A percentile compares a stretch with the other conserved stretches of the same genome.
Evolutionary conservation across 345 rosid species (phyloP).

Genomic region (Boechera divaricarpa): DNA sequence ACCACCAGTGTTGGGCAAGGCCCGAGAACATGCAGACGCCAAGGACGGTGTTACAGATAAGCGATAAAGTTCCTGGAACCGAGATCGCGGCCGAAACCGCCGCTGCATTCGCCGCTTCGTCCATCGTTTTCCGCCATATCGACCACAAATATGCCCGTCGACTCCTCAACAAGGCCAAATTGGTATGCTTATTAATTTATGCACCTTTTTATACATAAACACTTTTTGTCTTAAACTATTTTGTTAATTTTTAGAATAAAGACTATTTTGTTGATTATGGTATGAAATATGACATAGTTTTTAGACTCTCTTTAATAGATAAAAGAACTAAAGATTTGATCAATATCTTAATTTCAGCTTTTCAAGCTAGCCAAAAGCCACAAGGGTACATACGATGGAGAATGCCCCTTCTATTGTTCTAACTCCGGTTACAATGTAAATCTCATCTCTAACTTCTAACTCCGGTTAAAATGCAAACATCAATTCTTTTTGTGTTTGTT

Average conservation of each 20-base stretch:
- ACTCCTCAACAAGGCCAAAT: slow-evolving; percentile 87
- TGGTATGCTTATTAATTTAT: slow-evolving; percentile 41
- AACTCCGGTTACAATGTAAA: slow-evolving; percentile 82
- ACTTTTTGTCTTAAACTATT: neutral
- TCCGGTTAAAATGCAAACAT: slow-evolving; percentile 75
- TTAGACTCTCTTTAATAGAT: neutral
- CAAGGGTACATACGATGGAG: slow-evolving; percentile 89
- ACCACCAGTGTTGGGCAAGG: slow-evolving; percentile 83
- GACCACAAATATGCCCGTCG: slow-evolving; percentile 61
- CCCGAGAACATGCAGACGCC: slow-evolving; percentile 85
- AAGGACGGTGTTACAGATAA: slow-evolving; percentile 69
- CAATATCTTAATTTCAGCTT: slow-evolving; percentile 54
- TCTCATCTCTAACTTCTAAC: slow-evolving; percentile 49
- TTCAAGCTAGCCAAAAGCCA: slow-evolving; percentile 65
- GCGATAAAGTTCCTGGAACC: slow-evolving; percentile 60
- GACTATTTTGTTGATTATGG: neutral
- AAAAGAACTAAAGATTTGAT: neutral
- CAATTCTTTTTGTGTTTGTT: neutral
- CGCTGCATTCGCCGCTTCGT: slow-evolving; percentile 82
- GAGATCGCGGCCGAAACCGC: slow-evolving; percentile 90
- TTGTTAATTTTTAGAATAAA: neutral
- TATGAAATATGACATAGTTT: neutral
- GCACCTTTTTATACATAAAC: neutral
- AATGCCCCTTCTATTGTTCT: slow-evolving; percentile 97
- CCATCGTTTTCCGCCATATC: slow-evolving; percentile 61